Evolutionary conservation across 176 grass and related monocot species (phyloP).

Genomic region (Avena sativa): DNA sequence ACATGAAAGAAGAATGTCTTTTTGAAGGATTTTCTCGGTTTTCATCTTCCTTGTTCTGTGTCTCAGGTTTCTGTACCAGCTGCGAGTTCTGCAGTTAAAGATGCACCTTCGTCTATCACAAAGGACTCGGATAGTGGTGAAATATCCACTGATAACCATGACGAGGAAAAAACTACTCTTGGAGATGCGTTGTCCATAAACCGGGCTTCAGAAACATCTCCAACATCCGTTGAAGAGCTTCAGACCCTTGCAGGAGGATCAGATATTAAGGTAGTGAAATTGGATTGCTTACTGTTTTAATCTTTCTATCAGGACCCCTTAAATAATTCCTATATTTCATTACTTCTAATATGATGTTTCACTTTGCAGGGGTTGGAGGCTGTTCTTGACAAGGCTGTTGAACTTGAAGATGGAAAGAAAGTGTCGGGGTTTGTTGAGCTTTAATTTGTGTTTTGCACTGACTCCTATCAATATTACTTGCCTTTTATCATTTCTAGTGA

Average conservation of each 20-base stretch:
- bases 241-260: slow-evolving; percentile 96
- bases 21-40: slow-evolving; percentile 14
- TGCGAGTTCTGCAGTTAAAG: slow-evolving; percentile 55
- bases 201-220: slow-evolving; percentile 58
- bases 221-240: slow-evolving; percentile 92
- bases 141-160: slow-evolving; percentile 68
- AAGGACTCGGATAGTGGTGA: slow-evolving; percentile 75
- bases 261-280: slow-evolving; percentile 84
- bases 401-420: slow-evolving; percentile 98
- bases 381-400: slow-evolving; percentile 97
- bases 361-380: slow-evolving; percentile 90
- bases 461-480: slow-evolving; percentile 32
- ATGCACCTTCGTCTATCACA: slow-evolving; percentile 57
- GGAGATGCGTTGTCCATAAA: slow-evolving; percentile 87
- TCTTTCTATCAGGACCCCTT: background rate
- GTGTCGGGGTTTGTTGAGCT: slow-evolving; percentile 64
- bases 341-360: slow-evolving; percentile 40
- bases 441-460: slow-evolving; percentile 39
- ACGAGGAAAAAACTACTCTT: slow-evolving; percentile 66
- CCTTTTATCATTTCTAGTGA: slow-evolving; percentile 35
- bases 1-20: slow-evolving; percentile 13
- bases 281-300: slow-evolving; percentile 38
- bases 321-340: slow-evolving; percentile 32
- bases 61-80: slow-evolving; percentile 61
- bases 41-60: slow-evolving; percentile 38